phyloP scores from a whole-genome alignment of 805 yeast species.

The Candida sanyiensis region DNA sequence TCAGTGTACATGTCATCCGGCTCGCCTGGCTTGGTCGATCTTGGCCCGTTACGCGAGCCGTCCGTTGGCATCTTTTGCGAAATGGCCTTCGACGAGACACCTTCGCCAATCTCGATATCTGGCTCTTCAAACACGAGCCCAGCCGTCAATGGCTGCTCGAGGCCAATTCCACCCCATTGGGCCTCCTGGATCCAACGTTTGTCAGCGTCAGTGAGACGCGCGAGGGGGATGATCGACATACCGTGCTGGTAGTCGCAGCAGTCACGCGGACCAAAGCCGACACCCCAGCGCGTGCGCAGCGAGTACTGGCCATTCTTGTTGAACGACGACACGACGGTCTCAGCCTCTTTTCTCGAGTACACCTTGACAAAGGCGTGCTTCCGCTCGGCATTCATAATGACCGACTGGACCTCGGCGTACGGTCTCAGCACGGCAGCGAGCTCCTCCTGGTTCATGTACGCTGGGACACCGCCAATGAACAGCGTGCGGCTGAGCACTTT shows the following conservation, averaged over 20 bases:
- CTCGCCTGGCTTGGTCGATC: constrained; percentile 63
- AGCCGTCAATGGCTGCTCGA: constrained; percentile 66
- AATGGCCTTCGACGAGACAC: constrained; percentile 87
- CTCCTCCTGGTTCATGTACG: constrained; percentile 69
- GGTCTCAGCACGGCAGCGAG: constrained; percentile 70
- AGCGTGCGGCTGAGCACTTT: constrained; percentile 85
- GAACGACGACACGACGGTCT: constrained; percentile 66
- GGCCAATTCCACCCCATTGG: constrained; percentile 94
- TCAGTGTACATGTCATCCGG: constrained; percentile 30
- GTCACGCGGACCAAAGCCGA: constrained; percentile 97
- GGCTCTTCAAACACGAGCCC: constrained; percentile 94
- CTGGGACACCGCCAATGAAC: constrained; percentile 91
- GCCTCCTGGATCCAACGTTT: constrained; percentile 82
- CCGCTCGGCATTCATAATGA: constrained; percentile 79
- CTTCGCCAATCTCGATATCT: constrained; percentile 93
- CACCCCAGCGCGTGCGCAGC: constrained; percentile 95
- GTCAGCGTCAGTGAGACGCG: constrained; percentile 91
- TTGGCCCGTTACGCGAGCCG: constrained; percentile 78
- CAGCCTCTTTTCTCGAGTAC: constrained; percentile 88
- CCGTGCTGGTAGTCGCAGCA: constrained; percentile 95
- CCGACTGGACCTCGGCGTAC: constrained; percentile 86
- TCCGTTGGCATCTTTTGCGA: constrained; percentile 91
- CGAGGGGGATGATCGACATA: constrained; percentile 77
- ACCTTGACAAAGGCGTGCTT: constrained; percentile 96
- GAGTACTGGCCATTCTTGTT: constrained; percentile 56